These are phyloP conservation scores for Blastobotrys terrestris DNA, from an alignment of 805 yeast genomes.

Conservation along the genomic window DNA sequence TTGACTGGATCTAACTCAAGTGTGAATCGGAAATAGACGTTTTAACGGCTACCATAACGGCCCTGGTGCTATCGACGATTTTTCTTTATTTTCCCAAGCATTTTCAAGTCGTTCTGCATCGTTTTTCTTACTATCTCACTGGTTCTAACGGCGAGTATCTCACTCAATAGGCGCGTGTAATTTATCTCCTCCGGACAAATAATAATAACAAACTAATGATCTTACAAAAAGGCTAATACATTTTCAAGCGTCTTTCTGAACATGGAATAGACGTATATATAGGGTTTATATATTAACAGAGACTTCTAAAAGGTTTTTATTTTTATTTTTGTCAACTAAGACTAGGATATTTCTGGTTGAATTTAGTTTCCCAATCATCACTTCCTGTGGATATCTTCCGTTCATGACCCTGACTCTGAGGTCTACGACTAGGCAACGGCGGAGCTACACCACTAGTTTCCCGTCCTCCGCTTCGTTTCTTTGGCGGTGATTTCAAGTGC, in stretches of 20 bases:
- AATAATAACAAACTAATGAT: not conserved
- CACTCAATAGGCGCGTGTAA: constrained; percentile 4
- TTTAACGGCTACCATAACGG: constrained; percentile 5
- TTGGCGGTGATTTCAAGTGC: constrained; percentile 20
- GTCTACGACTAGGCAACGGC: not conserved
- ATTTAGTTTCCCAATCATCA: constrained; percentile 24
- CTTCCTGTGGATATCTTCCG: constrained; percentile 4
- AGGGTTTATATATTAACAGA: not conserved
- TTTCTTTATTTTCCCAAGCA: constrained; percentile 3
- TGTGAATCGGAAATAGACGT: constrained; percentile 10
- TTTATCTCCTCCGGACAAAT: not conserved
- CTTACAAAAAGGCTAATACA: too few relatives aligned
- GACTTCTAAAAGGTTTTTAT: too few relatives aligned
- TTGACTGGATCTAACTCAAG: not conserved
- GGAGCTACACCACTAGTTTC: not conserved
- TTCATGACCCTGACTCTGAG: not conserved
- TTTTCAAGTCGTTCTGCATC: constrained; percentile 1
- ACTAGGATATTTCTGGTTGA: constrained; percentile 25
- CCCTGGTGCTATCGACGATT: constrained; percentile 9
- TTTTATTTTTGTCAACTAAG: constrained; percentile 12
- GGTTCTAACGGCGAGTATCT: constrained; percentile 10
- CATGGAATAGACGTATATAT: not conserved
- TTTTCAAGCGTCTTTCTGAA: too few relatives aligned
- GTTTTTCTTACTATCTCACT: constrained; percentile 8
- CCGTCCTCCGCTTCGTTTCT: not conserved